phyloP scores from a whole-genome alignment of 352 stramenopile species.

The Phytophthora boehmeriae region DNA sequence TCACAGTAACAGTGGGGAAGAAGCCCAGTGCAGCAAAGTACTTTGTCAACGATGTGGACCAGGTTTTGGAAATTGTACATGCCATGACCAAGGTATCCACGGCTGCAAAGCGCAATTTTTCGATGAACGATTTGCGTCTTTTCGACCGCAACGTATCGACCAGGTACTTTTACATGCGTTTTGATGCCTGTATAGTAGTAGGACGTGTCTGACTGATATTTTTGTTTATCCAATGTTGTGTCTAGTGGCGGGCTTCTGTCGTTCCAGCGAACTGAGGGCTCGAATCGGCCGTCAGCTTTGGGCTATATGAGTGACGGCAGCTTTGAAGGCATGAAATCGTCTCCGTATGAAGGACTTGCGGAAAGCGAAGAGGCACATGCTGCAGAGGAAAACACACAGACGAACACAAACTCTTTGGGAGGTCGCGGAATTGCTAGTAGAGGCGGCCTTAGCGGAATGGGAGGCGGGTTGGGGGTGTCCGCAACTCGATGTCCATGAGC shows the following conservation, averaged over 20 bases:
- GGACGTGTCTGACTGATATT: conserved; percentile 5
- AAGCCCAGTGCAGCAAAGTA: conserved; percentile 97
- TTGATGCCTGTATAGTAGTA: neutral
- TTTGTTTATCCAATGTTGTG: conserved; percentile 5
- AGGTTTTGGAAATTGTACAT: conserved; percentile 95
- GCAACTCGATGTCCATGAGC: conserved; percentile 89
- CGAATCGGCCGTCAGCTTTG: conserved; percentile 22
- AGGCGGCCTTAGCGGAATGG: conserved; percentile 24
- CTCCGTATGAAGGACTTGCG: conserved; percentile 35
- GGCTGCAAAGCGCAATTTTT: conserved; percentile 82
- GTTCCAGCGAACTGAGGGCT: conserved; percentile 35
- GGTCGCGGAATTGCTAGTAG: conserved; percentile 34
- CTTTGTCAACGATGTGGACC: conserved; percentile 98
- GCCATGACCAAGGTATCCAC: conserved; percentile 88
- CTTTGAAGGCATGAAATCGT: conserved; percentile 50
- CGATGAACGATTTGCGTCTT: conserved; percentile 82
- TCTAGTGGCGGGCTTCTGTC: conserved; percentile 33
- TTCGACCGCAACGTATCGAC: conserved; percentile 60
- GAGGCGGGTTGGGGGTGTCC: conserved; percentile 29
- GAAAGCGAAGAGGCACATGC: conserved; percentile 17
- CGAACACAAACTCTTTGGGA: conserved; percentile 18
- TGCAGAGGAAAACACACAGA: conserved; percentile 17
- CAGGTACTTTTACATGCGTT: conserved; percentile 36
- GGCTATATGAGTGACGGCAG: conserved; percentile 55
- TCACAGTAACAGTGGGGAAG: conserved; percentile 98